Evolutionary conservation across 2,329 filamentous ascomycete species (phyloP).

Genomic region (Beauveria sp.): DNA sequence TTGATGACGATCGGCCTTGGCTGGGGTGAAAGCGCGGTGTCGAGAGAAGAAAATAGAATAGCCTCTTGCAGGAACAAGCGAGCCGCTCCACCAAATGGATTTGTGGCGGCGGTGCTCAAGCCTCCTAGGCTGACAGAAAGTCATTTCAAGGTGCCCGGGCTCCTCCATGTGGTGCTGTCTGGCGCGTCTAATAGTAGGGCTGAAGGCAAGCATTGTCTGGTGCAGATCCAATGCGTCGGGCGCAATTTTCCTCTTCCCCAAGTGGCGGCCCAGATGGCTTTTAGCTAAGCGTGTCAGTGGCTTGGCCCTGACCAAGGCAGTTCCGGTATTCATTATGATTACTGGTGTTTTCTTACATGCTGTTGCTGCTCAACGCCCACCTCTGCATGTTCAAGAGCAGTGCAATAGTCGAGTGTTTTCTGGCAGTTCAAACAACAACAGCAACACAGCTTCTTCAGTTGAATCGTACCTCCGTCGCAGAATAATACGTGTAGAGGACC

Average conservation of each 20-base stretch:
- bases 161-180: no score
- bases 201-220: no score
- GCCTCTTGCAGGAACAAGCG: background rate
- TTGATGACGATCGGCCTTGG: background rate
- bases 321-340: background rate
- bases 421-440: no score
- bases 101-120: slow-evolving; percentile 4
- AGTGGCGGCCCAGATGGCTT: background rate
- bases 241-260: no score
- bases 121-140: slow-evolving; percentile 9
- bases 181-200: no score
- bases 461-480: background rate
- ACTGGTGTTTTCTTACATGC: background rate
- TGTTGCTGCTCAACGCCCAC: no score
- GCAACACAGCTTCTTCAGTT: background rate
- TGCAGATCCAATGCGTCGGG: no score
- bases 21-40: background rate
- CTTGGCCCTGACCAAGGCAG: background rate
- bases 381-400: no score
- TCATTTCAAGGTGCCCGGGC: background rate
- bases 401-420: no score
- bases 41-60: slow-evolving; percentile 4
- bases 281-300: background rate
- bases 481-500: background rate
- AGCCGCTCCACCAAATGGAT: background rate